Conservation (phyloP, 2,329 filamentous ascomycete genomes). For the Pseudogymnoascus sp. region DNA sequence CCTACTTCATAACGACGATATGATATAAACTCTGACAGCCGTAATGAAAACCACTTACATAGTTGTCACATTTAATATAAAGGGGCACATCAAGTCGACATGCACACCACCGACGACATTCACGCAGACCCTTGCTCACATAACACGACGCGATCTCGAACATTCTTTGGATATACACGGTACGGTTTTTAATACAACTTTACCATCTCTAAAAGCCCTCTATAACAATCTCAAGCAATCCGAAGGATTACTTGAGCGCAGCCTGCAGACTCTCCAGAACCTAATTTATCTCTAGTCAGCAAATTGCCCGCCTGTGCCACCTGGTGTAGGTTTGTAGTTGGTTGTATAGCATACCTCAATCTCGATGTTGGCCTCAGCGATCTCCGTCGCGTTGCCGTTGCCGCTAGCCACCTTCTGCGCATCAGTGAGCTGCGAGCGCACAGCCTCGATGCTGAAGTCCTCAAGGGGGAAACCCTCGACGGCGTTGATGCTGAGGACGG, state of each 20-base stretch:
- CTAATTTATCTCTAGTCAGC: constrained; percentile 38
- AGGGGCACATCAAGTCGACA: background rate
- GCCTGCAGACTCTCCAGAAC: constrained; percentile 77
- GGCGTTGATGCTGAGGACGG: constrained; percentile 92
- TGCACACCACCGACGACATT: background rate
- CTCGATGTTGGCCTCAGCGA: constrained; percentile 98
- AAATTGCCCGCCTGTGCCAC: background rate
- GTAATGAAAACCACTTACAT: background rate
- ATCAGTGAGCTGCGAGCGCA: constrained; percentile 84
- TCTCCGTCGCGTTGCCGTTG: constrained; percentile 88
- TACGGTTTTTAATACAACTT: constrained; percentile 28
- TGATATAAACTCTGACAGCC: background rate
- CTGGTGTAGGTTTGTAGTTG: background rate
- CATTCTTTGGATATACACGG: constrained; percentile 35
- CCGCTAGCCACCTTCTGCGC: constrained; percentile 91
- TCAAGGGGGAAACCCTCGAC: constrained; percentile 91
- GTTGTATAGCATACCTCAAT: constrained; percentile 62
- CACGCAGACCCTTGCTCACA: background rate
- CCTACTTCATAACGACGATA: background rate
- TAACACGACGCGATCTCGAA: background rate
- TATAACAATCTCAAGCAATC: constrained; percentile 25
- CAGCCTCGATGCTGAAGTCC: constrained; percentile 88
- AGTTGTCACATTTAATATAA: background rate
- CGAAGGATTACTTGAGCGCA: constrained; percentile 60
- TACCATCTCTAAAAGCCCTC: background rate